Evolutionary conservation across 345 rosid genomes (phyloP), one percentile per base, ranked within the genome.

Genomic region (Murraya koenigii): DNA sequence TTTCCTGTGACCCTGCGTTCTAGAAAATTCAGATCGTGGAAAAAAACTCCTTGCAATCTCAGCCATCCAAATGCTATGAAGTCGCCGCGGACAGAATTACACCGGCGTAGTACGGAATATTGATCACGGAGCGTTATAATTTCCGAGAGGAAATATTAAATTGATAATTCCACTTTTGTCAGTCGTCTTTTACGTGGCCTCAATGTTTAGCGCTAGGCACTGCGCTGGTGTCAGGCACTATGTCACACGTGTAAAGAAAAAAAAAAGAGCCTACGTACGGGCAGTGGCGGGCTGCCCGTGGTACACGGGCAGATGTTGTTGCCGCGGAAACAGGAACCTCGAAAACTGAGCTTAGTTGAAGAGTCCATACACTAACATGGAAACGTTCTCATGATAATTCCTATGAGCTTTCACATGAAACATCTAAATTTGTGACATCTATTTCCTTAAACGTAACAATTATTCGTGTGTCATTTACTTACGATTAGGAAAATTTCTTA

Each of bases 241-340:
- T 28, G 28, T 7, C 60, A 85, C 88, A 86, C 89, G 92, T 86
- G 90, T 83, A 77, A 64, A 59, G 58, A 62, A 49, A 5, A 8
- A 9, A n/a, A 32, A 61, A 5, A 0, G 8, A 17, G 56, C 56
- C 75, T 66, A 64, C 41, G 60, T 20, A 36, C 41, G 49, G 17
- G 71, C 76, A 69, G 44, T 58, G 74, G 69, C 58, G 61, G 67
- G 79, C 64, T 56, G 82, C 73, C 87, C 89, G 80, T 2, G 36
- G 35, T 25, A 36, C 76, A 23, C 75, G 80, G 83, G 79, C 82
- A 78, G 72, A 49, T 81, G 61, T 72, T 35, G 69, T 15, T 59
- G 77, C 60, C n/a, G 78, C 78, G 80, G 86, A 78, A 74, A 80
- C 88, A 72, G 77, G 33, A 71, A 66, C 88, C 84, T 85, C 80